Conservation (phyloP, 2,329 filamentous ascomycete species). For the Neonectria punicea region DNA sequence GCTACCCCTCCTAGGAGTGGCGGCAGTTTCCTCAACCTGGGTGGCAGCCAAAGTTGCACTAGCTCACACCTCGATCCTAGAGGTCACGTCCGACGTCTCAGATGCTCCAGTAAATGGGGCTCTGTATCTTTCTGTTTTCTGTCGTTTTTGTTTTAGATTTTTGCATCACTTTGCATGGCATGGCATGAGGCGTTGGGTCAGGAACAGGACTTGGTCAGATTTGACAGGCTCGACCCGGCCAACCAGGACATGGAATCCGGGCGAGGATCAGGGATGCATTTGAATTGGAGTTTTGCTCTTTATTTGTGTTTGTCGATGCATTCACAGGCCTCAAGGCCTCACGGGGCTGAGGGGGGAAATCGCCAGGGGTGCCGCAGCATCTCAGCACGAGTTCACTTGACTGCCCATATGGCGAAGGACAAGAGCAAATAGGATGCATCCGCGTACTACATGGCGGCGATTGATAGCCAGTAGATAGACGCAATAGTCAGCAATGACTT, state of each 20-base stretch:
- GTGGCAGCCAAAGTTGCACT: not conserved
- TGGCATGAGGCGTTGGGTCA: slow-evolving; percentile 45
- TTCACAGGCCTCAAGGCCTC: slow-evolving; percentile 10
- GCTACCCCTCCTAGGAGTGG: slow-evolving; percentile 50
- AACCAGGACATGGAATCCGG: slow-evolving; percentile 11
- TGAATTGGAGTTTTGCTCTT: slow-evolving; percentile 22
- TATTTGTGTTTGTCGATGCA: slow-evolving; percentile 8
- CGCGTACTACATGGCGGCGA: slow-evolving; percentile 1
- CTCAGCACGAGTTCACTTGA: slow-evolving; percentile 1
- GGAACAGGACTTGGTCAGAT: slow-evolving; percentile 26
- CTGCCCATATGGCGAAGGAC: slow-evolving; percentile 3
- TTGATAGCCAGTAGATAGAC: slow-evolving; percentile 37
- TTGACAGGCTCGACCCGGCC: slow-evolving; percentile 11
- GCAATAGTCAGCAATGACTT: slow-evolving; percentile 37
- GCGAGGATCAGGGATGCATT: slow-evolving; percentile 18
- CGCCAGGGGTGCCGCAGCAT: slow-evolving; percentile 9
- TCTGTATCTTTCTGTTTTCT: slow-evolving; percentile 29
- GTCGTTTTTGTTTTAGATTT: slow-evolving; percentile 32
- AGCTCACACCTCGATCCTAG: slow-evolving; percentile 11
- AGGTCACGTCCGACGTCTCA: slow-evolving; percentile 15
- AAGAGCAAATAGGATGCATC: slow-evolving; percentile 5
- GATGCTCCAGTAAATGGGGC: not conserved
- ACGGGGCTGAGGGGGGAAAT: not conserved
- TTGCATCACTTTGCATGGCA: slow-evolving; percentile 43
- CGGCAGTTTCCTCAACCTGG: slow-evolving; percentile 27